phyloP scores from a whole-genome alignment of 345 rosid species.

The Eucalyptus regnans region DNA sequence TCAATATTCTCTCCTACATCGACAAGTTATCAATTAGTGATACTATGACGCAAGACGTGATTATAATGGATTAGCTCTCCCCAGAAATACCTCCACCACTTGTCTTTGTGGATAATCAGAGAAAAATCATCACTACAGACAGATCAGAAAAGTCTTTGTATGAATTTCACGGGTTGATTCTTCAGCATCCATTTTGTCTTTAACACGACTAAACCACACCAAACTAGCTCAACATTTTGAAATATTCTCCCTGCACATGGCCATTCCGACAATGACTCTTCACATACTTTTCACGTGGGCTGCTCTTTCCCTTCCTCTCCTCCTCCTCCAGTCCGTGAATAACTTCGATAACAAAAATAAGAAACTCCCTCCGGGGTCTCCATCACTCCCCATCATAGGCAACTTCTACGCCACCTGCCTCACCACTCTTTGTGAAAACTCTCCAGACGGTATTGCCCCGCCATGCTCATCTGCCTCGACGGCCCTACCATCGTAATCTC shows the following conservation, averaged over 20 bases:
- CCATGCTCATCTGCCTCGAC: conserved; percentile 14
- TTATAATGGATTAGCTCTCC: no score
- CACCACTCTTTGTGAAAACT: conserved; percentile 2
- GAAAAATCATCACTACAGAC: no score
- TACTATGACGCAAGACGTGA: no score
- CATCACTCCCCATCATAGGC: background rate
- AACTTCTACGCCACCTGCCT: background rate
- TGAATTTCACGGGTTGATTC: no score
- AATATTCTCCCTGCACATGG: background rate
- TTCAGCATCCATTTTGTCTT: no score
- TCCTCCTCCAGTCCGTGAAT: background rate
- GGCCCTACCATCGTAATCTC: conserved; percentile 2
- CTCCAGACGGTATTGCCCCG: conserved; percentile 5
- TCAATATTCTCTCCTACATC: no score
- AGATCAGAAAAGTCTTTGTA: no score
- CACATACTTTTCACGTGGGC: background rate
- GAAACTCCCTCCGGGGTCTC: background rate
- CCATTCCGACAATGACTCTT: background rate
- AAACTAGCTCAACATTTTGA: background rate
- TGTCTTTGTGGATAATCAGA: background rate
- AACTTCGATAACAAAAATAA: background rate
- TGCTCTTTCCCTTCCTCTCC: background rate
- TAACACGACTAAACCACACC: background rate
- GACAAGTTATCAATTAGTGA: no score
- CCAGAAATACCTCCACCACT: no score